Base-by-base conservation (phyloP, 2,329 filamentous ascomycete species). In the Aspergillus flavus region DNA sequence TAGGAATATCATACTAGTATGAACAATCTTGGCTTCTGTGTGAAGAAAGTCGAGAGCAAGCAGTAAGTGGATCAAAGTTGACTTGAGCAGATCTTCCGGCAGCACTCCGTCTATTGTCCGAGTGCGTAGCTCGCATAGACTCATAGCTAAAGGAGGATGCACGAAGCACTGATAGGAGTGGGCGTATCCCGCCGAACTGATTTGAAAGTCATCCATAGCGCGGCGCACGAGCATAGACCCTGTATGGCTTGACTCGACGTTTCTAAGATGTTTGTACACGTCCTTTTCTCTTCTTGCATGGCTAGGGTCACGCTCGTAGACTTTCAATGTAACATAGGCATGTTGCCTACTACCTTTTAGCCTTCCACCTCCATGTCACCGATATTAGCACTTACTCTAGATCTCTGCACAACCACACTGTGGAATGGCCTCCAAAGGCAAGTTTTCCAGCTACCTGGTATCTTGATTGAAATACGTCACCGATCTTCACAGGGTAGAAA, bases 41-140 rank as follows among this genome's bases (percentile, higher is more conserved):
- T 75, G 68, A 21, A 74, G 60, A 54, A 73, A 74, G 58, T 75
- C 72, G 21, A 75, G 63, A 41, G 70, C 66, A 59, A 64, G 56
- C 53, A 75, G 65, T 11, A 73, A 50, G 50, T 71, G 65, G 6
- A 66, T 65, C 54, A 73, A 59, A 53, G 62, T 58, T 16, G 54
- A 52, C 52, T 72, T 72, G 2, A 73, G 60, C 41, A 74, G 48
- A 14, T 67, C n/a, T 50, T 69, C 63, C 2, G 67, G 61, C 11
- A 74, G 46, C 14, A 63, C 53, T 57, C 64, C 68, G 6, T n/a
- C 61, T 30, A 16, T 16, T 6, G 54, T 43, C 32, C 57, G 61
- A 36, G 64, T 58, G 0, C 32, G 53, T 10, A 74, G 61, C 7
- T 68, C 64, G 32, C 10, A 64, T 30, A 74, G 53, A 61, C 65